Evolutionary conservation across 192 early-diverging fungal species (phyloP).

Genomic region (Linnemannia elongata): DNA sequence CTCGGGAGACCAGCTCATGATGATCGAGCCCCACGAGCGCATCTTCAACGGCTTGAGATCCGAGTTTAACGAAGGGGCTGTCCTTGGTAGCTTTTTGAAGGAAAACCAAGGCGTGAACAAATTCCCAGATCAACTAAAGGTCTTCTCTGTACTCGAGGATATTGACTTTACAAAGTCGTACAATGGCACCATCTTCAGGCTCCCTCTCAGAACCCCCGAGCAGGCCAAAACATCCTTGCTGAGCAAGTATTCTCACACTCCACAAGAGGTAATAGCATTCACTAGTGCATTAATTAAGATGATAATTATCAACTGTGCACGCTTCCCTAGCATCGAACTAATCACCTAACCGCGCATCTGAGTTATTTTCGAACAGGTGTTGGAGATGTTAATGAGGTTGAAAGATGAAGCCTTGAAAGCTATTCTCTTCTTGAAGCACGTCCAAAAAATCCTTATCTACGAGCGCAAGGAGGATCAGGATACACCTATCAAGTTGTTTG

Average conservation of each 20-base stretch:
- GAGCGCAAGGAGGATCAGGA: conserved; percentile 13
- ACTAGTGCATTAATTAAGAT: too few relatives aligned
- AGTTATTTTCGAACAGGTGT: not conserved
- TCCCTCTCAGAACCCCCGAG: conserved; percentile 34
- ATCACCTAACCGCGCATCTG: too few relatives aligned
- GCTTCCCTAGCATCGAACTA: too few relatives aligned
- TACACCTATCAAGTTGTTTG: conserved; percentile 10
- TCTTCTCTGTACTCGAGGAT: conserved; percentile 20
- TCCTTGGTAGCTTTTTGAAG: conserved; percentile 7
- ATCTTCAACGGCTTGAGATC: not conserved
- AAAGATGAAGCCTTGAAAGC: conserved; percentile 34
- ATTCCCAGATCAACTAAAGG: conserved; percentile 24
- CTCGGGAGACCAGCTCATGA: conserved; percentile 34
- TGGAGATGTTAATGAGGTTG: conserved; percentile 32
- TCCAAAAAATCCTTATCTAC: conserved; percentile 31
- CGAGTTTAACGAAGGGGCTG: not conserved
- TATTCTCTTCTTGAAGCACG: conserved; percentile 36
- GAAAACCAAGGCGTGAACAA: not conserved
- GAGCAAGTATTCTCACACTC: not conserved
- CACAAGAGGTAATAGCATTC: conserved; percentile 6
- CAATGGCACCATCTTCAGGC: conserved; percentile 45
- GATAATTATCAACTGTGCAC: too few relatives aligned
- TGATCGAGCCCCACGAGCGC: conserved; percentile 42
- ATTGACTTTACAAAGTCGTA: conserved; percentile 24
- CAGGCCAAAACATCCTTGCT: conserved; percentile 27